These are phyloP conservation scores for Triticum urartu DNA, from an alignment of 176 grass and related monocot genomes.

Conservation along the genomic window DNA sequence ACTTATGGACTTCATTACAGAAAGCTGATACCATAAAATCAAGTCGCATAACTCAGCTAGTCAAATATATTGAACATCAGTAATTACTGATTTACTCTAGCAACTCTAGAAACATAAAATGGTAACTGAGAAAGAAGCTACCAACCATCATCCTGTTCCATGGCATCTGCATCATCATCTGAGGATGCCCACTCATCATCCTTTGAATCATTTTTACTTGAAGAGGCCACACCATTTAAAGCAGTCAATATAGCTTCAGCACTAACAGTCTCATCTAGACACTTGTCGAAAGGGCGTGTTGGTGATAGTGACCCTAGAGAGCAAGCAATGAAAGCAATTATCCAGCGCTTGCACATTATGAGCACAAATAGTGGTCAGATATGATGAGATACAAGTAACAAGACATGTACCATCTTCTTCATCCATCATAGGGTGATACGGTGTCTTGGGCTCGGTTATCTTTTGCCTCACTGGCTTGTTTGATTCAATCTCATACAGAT, in stretches of 20 bases:
- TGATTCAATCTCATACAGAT: constrained; percentile 92
- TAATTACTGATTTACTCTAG: constrained; percentile 1
- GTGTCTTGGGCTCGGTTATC: constrained; percentile 97
- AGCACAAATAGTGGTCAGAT: not conserved
- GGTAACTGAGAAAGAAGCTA: constrained; percentile 25
- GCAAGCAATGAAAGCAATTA: constrained; percentile 14
- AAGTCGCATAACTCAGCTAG: not conserved
- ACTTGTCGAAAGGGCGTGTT: constrained; percentile 77
- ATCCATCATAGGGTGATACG: constrained; percentile 91
- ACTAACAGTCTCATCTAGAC: constrained; percentile 70
- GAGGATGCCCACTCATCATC: constrained; percentile 73
- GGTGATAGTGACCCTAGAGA: constrained; percentile 48
- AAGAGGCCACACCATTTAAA: constrained; percentile 83
- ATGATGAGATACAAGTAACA: constrained; percentile 25
- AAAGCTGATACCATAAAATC: not conserved
- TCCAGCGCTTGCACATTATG: constrained; percentile 5
- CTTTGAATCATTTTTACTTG: constrained; percentile 52
- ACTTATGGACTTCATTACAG: not conserved
- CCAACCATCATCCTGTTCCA: constrained; percentile 86
- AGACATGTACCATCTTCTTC: constrained; percentile 76
- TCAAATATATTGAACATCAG: not conserved
- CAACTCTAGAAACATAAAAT: not conserved
- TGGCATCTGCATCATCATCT: constrained; percentile 71
- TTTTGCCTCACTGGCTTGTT: constrained; percentile 95
- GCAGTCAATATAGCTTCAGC: constrained; percentile 77